Percentiles rank a stretch among this genome's conserved stretches.
Evolutionary conservation across 495 filamentous ascomycete genomes (phyloP).

Genomic region (Aspergillus sparsus): DNA sequence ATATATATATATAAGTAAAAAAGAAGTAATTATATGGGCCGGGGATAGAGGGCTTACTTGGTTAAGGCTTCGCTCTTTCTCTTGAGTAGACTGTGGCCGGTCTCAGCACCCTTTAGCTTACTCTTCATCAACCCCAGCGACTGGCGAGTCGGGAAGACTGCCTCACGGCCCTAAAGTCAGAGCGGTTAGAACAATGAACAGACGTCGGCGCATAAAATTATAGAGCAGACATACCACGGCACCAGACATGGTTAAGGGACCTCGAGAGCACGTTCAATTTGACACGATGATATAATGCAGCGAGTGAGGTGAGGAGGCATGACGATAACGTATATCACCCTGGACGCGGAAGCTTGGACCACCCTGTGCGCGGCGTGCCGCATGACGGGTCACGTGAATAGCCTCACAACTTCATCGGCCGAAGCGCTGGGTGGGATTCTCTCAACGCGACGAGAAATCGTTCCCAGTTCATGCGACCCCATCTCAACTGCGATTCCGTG

Average conservation of each 20-base stretch:
- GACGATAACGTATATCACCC: conserved; percentile 24
- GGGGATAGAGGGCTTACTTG: conserved; percentile 57
- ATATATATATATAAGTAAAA: conserved; percentile 19
- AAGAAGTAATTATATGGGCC: background rate
- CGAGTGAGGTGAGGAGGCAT: conserved; percentile 23
- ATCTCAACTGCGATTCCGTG: conserved; percentile 29
- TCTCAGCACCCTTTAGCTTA: conserved; percentile 97
- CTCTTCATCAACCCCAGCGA: conserved; percentile 95
- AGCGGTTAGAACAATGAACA: background rate
- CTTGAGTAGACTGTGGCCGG: conserved; percentile 82
- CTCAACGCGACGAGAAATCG: conserved; percentile 32
- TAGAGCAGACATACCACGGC: conserved; percentile 50
- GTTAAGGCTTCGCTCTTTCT: conserved; percentile 92
- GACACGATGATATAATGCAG: conserved; percentile 14
- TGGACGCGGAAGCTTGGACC: conserved; percentile 31
- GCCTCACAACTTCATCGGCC: conserved; percentile 31
- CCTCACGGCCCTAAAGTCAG: conserved; percentile 57
- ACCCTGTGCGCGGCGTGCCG: conserved; percentile 22
- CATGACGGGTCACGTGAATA: conserved; percentile 35
- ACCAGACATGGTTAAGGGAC: conserved; percentile 52
- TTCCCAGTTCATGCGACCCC: conserved; percentile 32
- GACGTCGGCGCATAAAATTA: background rate
- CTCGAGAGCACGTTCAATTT: conserved; percentile 21
- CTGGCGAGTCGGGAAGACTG: conserved; percentile 98
- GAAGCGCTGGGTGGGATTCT: conserved; percentile 21